Conservation (phyloP, 2,329 filamentous ascomycete genomes). For the Nothomitra cinnamomea region DNA sequence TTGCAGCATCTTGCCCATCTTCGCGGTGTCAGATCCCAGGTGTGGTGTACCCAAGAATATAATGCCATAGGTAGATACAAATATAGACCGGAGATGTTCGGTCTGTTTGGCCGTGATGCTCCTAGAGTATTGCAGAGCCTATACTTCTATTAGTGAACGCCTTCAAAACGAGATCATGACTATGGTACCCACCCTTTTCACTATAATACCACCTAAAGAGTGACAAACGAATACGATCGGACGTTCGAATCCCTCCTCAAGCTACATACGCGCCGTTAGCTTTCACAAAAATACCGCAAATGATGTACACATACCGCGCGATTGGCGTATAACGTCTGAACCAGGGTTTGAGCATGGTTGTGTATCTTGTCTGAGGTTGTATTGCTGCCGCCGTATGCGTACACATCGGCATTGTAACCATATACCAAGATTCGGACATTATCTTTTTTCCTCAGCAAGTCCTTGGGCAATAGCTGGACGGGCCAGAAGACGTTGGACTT, state of each 20-base stretch:
- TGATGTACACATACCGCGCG: slow-evolving; percentile 28
- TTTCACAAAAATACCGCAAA: background rate
- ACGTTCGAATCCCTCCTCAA: slow-evolving; percentile 36
- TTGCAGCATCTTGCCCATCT: slow-evolving; percentile 51
- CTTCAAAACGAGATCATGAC: background rate
- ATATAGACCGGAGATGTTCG: slow-evolving; percentile 50
- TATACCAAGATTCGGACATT: slow-evolving; percentile 52
- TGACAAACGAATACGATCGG: slow-evolving; percentile 65
- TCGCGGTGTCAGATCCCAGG: slow-evolving; percentile 48
- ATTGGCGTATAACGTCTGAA: slow-evolving; percentile 44
- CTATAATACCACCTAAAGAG: slow-evolving; percentile 54
- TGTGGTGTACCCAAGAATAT: slow-evolving; percentile 67
- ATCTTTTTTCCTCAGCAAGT: slow-evolving; percentile 30
- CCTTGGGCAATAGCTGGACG: slow-evolving; percentile 43
- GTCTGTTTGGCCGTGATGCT: slow-evolving; percentile 41
- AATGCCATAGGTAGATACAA: slow-evolving; percentile 57
- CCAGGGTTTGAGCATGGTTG: slow-evolving; percentile 53
- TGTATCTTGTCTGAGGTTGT: slow-evolving; percentile 49
- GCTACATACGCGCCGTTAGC: slow-evolving; percentile 15
- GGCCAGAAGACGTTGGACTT: slow-evolving; percentile 49
- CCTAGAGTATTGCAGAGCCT: slow-evolving; percentile 47
- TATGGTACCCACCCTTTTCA: no score
- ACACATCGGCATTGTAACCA: slow-evolving; percentile 54
- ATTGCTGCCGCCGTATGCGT: slow-evolving; percentile 26
- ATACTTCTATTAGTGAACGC: background rate